These are phyloP conservation scores for Talaromyces thailandensis DNA, from an alignment of 495 filamentous ascomycete species.

Conservation along the genomic window DNA sequence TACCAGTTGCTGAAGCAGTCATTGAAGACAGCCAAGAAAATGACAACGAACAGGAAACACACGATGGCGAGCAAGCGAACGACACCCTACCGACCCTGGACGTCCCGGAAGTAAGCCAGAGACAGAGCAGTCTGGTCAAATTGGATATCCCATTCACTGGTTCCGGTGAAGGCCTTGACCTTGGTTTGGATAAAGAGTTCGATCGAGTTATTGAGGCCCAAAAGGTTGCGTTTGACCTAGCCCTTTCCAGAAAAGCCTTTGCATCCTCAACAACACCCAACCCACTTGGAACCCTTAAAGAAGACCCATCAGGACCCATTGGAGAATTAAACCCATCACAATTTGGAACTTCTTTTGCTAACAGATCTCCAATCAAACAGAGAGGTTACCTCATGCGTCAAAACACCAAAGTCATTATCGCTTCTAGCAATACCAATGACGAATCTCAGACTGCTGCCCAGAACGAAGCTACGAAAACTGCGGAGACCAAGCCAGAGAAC, in stretches of 20 bases:
- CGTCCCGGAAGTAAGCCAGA: constrained; percentile 20
- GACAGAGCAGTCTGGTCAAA: constrained; percentile 44
- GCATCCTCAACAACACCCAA: constrained; percentile 7
- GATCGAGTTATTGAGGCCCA: constrained; percentile 91
- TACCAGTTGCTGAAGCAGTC: constrained; percentile 37
- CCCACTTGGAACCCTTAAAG: constrained; percentile 4
- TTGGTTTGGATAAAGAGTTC: constrained; percentile 86
- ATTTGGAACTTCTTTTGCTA: constrained; percentile 5
- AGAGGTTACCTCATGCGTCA: constrained; percentile 98
- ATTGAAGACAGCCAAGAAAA: constrained; percentile 22
- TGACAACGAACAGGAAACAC: constrained; percentile 15
- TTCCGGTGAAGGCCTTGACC: constrained; percentile 49
- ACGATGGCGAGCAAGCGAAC: not conserved
- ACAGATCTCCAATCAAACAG: constrained; percentile 43
- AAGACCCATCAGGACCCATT: not conserved
- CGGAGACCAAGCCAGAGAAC: constrained; percentile 45
- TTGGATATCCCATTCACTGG: constrained; percentile 60
- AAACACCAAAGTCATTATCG: constrained; percentile 94
- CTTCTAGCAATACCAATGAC: constrained; percentile 56
- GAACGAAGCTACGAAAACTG: constrained; percentile 44
- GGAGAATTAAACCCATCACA: not conserved
- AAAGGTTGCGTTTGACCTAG: constrained; percentile 74
- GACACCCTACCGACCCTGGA: constrained; percentile 8
- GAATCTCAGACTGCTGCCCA: constrained; percentile 27
- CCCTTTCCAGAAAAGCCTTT: constrained; percentile 27